A percentile compares a stretch with the other conserved stretches of the same genome.
Evolutionary conservation across 345 rosid species (phyloP).

Genomic region (Aurinia saxatilis): DNA sequence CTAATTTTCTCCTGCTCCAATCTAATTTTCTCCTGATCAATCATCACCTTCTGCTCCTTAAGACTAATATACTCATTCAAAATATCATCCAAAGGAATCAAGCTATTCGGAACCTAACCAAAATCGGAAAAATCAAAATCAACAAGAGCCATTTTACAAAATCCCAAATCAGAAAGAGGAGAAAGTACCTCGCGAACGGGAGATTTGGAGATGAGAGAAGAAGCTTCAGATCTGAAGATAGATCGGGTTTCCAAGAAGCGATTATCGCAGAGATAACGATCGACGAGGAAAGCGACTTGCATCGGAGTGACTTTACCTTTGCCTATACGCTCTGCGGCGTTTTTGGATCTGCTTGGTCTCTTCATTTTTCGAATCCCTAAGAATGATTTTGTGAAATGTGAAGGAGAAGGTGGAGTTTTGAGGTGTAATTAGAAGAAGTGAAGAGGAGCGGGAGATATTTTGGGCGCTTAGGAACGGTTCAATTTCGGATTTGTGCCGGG

Average conservation of each 20-base stretch:
- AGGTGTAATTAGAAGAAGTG: not conserved
- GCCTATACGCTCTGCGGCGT: constrained; percentile 34
- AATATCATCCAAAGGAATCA: constrained; percentile 68
- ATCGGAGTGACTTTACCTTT: constrained; percentile 84
- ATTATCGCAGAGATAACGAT: constrained; percentile 80
- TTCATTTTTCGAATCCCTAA: constrained; percentile 36
- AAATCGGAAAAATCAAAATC: not conserved
- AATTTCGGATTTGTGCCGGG: constrained; percentile 26
- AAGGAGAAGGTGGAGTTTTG: not conserved
- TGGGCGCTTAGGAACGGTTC: constrained; percentile 1
- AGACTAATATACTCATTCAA: constrained; percentile 68
- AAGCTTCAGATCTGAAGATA: constrained; percentile 64
- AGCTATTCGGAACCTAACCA: constrained; percentile 66
- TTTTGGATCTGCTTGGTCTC: constrained; percentile 49
- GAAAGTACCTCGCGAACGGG: constrained; percentile 56
- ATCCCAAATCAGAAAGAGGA: not conserved
- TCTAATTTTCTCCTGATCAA: constrained; percentile 63
- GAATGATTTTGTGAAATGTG: too few species aligned
- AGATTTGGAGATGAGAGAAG: constrained; percentile 74
- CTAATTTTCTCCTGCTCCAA: constrained; percentile 63
- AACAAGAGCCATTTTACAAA: not conserved
- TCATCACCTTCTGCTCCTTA: constrained; percentile 65
- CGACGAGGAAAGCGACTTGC: constrained; percentile 83
- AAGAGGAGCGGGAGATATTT: constrained; percentile 23
- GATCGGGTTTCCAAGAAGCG: constrained; percentile 57